phyloP scores from a whole-genome alignment of 371 early-diverging fungal species.

The Furculomyces boomerangus region DNA sequence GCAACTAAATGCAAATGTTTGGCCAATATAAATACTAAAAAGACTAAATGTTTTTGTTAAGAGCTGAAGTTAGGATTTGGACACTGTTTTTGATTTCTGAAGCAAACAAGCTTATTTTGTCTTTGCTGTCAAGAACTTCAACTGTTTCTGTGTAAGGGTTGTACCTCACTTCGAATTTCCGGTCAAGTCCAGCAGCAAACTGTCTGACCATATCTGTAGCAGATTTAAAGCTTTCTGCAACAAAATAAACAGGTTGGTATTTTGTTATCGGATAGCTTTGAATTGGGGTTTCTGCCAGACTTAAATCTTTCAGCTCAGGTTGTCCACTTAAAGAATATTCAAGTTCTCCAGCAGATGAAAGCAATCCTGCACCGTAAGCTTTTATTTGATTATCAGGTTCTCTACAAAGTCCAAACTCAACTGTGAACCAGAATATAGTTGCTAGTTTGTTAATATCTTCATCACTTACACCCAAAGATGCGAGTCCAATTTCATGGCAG shows the following conservation, averaged over 20 bases:
- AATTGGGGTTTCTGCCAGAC: constrained; percentile 58
- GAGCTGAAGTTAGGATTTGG: constrained; percentile 44
- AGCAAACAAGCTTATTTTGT: constrained; percentile 60
- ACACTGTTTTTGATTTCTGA: constrained; percentile 53
- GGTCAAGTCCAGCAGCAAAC: constrained; percentile 52
- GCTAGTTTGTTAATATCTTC: constrained; percentile 79
- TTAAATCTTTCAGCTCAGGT: constrained; percentile 66
- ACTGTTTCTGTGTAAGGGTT: constrained; percentile 79
- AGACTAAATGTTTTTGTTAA: no score
- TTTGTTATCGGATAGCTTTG: constrained; percentile 84
- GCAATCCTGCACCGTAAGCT: constrained; percentile 88
- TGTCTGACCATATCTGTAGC: constrained; percentile 82
- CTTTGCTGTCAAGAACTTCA: constrained; percentile 73
- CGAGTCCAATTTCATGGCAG: constrained; percentile 88
- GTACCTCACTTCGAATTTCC: constrained; percentile 83
- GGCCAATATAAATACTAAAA: no score
- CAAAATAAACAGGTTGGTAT: constrained; percentile 91
- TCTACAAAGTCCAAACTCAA: constrained; percentile 86
- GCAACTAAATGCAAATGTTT: no score
- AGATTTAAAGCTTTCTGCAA: constrained; percentile 84
- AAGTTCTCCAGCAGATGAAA: constrained; percentile 92
- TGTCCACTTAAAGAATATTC: constrained; percentile 70
- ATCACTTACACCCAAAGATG: constrained; percentile 83
- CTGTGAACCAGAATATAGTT: constrained; percentile 88
- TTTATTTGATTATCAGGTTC: constrained; percentile 42